phyloP scores from a whole-genome alignment of 2,329 filamentous ascomycete genomes.

The Diplocarpon mali region DNA sequence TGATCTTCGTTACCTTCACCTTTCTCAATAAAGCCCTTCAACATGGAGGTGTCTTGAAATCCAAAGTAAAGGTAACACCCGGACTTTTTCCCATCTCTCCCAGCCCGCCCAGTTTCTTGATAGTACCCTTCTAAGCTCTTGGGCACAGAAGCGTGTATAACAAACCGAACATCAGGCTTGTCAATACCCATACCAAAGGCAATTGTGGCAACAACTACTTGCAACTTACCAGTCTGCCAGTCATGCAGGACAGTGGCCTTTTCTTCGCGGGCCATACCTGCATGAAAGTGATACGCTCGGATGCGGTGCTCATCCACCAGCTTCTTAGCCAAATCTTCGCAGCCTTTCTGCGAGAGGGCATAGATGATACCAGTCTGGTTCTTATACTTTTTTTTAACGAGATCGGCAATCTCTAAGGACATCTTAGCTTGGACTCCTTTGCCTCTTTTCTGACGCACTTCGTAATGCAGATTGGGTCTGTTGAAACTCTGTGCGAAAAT shows the following conservation, averaged over 20 bases:
- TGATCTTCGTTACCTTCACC: constrained; percentile 66
- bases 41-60: constrained; percentile 61
- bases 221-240: constrained; percentile 71
- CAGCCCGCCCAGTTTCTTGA: constrained; percentile 92
- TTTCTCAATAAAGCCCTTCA: constrained; percentile 75
- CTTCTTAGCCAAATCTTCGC: constrained; percentile 66
- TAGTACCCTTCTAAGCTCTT: constrained; percentile 98
- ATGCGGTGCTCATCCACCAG: constrained; percentile 53
- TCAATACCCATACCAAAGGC: constrained; percentile 99
- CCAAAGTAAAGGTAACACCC: constrained; percentile 86
- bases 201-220: constrained; percentile 95
- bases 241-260: constrained; percentile 62
- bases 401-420: constrained; percentile 40
- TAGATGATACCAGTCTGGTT: constrained; percentile 85
- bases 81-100: constrained; percentile 77
- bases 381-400: constrained; percentile 60
- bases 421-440: constrained; percentile 42
- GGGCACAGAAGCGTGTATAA: constrained; percentile 84
- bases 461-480: constrained; percentile 85
- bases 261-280: constrained; percentile 55
- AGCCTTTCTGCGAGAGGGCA: constrained; percentile 73
- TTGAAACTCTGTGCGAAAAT: constrained; percentile 92
- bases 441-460: constrained; percentile 63
- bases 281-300: constrained; percentile 76
- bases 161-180: constrained; percentile 91